phyloP scores from a whole-genome alignment of 2,329 filamentous ascomycete species.

The Penicillium palitans region DNA sequence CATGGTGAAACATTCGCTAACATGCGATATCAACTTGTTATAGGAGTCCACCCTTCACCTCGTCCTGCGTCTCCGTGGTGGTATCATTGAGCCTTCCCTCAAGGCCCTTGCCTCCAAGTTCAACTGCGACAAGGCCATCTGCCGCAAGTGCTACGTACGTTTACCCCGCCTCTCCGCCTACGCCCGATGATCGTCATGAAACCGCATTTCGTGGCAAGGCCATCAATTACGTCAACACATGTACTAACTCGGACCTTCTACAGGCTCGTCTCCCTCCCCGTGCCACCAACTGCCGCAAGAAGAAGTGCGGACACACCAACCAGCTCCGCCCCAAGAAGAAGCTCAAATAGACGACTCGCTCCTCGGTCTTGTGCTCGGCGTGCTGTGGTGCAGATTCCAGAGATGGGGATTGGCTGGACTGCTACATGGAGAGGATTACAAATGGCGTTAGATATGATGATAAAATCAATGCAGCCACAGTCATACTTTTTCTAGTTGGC shows the following conservation, averaged over 20 bases:
- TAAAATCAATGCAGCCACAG: constrained; percentile 39
- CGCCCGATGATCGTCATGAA: not conserved
- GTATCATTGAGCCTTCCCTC: constrained; percentile 98
- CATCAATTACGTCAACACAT: constrained; percentile 8
- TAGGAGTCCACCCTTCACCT: constrained; percentile 97
- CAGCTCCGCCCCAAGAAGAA: constrained; percentile 99
- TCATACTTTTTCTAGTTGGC: constrained; percentile 39
- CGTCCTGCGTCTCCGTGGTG: constrained; percentile 97
- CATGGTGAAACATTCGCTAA: constrained; percentile 33
- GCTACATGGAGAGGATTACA: constrained; percentile 38
- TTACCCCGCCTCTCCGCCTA: not conserved
- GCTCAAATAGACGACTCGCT: constrained; percentile 70
- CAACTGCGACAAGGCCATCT: constrained; percentile 99
- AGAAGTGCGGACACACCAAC: constrained; percentile 99
- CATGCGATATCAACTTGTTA: constrained; percentile 25
- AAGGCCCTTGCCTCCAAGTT: constrained; percentile 99
- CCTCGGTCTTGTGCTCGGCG: constrained; percentile 49
- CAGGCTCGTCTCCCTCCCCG: constrained; percentile 85
- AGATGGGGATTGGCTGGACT: constrained; percentile 36
- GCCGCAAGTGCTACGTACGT: constrained; percentile 99
- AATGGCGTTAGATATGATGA: constrained; percentile 44
- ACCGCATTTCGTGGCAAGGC: not conserved
- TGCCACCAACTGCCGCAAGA: constrained; percentile 99
- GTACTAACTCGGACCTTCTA: constrained; percentile 1
- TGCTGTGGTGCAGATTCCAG: constrained; percentile 35